These are phyloP conservation scores for Gonapodya prolifera DNA, from an alignment of 192 early-diverging fungal genomes.

Conservation along the genomic window DNA sequence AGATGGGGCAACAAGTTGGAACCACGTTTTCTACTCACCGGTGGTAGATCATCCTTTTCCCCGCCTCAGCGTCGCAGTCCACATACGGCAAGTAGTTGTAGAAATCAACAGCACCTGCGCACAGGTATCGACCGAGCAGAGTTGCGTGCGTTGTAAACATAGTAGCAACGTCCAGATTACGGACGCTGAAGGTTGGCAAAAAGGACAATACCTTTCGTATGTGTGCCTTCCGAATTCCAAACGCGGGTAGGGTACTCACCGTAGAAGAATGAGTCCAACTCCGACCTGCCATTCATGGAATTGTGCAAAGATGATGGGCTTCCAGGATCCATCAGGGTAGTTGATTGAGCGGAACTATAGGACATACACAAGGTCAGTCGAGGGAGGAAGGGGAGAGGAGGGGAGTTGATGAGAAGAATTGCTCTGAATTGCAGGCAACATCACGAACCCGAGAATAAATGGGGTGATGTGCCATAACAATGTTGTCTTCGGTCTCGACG, in stretches of 20 bases:
- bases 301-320: slow-evolving; percentile 62
- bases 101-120: slow-evolving; percentile 90
- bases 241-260: no score
- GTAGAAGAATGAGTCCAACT: slow-evolving; percentile 77
- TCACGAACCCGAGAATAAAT: neutral
- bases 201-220: neutral
- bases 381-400: no score
- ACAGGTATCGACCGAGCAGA: slow-evolving; percentile 86
- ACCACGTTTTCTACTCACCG: slow-evolving; percentile 16
- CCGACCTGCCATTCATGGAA: slow-evolving; percentile 97
- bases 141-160: slow-evolving; percentile 98
- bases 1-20: neutral
- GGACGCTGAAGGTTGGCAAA: slow-evolving; percentile 26
- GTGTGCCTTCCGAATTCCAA: no score
- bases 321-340: neutral
- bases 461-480: neutral
- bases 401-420: no score
- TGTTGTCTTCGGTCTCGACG: neutral
- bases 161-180: slow-evolving; percentile 77
- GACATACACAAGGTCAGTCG: neutral
- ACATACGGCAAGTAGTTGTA: slow-evolving; percentile 90
- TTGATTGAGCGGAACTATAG: neutral
- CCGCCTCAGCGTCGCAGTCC: slow-evolving; percentile 90
- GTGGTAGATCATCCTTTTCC: slow-evolving; percentile 94
- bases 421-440: no score